phyloP scores from a whole-genome alignment of 768 basidiomycete genomes.

The Cyclocybe cylindracea region DNA sequence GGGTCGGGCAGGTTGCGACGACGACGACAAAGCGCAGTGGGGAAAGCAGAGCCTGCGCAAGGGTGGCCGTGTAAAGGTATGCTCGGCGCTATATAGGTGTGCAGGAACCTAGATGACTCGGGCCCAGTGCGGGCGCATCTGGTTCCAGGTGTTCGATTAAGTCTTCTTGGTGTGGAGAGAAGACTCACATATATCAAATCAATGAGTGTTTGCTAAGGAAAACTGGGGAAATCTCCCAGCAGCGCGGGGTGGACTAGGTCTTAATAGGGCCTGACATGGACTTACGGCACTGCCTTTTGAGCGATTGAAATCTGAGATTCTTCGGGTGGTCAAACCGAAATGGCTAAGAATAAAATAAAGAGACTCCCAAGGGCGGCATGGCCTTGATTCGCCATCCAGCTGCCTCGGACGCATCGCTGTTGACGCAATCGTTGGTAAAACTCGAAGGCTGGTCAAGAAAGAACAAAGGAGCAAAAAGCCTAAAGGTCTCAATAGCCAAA shows the following conservation, averaged over 20 bases:
- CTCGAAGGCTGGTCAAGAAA: slow-evolving; percentile 1
- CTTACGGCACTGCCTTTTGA: slow-evolving; percentile 2
- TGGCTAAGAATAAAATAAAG: slow-evolving; percentile 3
- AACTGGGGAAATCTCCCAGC: slow-evolving; percentile 14
- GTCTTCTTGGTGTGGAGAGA: slow-evolving; percentile 16
- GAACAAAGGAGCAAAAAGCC: background rate
- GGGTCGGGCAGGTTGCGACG: background rate
- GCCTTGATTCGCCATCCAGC: slow-evolving; percentile 1
- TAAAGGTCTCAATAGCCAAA: too few relatives aligned
- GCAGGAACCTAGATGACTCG: slow-evolving; percentile 7
- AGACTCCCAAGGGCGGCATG: slow-evolving; percentile 7
- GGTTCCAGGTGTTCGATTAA: slow-evolving; percentile 13
- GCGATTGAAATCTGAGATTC: slow-evolving; percentile 3
- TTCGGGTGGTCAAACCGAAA: slow-evolving; percentile 6
- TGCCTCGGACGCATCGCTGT: slow-evolving; percentile 9
- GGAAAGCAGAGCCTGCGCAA: background rate
- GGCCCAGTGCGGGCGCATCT: slow-evolving; percentile 18
- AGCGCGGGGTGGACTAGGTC: slow-evolving; percentile 7
- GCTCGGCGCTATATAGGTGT: slow-evolving; percentile 12
- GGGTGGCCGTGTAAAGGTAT: background rate
- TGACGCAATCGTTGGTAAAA: slow-evolving; percentile 17
- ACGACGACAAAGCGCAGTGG: background rate
- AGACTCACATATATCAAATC: slow-evolving; percentile 17
- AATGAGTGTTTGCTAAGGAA: background rate
- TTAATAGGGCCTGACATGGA: slow-evolving; percentile 6